Evolutionary conservation across 768 basidiomycete genomes (phyloP), one percentile per base, ranked within the genome.

Genomic region (Lactifluus subvellereus): DNA sequence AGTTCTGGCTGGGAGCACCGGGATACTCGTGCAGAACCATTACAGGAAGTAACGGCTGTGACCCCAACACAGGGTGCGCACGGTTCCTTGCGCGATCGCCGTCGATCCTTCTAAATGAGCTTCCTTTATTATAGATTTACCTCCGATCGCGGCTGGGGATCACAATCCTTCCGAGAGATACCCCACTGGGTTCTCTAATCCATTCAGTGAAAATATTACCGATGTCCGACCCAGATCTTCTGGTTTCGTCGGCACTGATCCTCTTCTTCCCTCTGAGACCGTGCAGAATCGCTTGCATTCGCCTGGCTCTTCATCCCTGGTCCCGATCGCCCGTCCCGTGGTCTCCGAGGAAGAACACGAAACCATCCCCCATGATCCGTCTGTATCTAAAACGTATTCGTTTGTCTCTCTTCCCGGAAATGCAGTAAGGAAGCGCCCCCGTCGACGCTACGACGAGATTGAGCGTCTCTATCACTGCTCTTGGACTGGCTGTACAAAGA

Each of bases 391-490:
- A 74, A 89, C 87, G 27, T 92, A 91, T 71, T 86, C 89, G 1
- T 92, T 92, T 66, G 88, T 92, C 47, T 81, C 89, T 13, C 76
- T 92, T 10, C 88, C 90, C 10, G 90, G 90, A 22, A 91, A 91
- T 69, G 79, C 86, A 16, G 83, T 92, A 61, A 88, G 85, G 73
- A 92, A 92, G 75, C 84, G 90, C 52, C 90, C 90, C n/a, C 80
- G 90, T 11, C 79, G 90, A 67, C 81, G 90, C 49, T 91, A 91
- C 74, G 95, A 98, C 73, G 95, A 98, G 81, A 97, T 98, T 68
- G 94, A 97, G 75, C 85, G 95, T 32, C 76, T 96, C 57, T 98
- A 98, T 72, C 82, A 83, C 60, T 98, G 95, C 78, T 87, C 87
- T 53, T 75, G 72, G 70, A 71, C 73, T 6, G 73, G 72, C 22